These are phyloP conservation scores for Solanum lycopersicoides DNA, from an alignment of 257 asterid species.

Conservation along the genomic window DNA sequence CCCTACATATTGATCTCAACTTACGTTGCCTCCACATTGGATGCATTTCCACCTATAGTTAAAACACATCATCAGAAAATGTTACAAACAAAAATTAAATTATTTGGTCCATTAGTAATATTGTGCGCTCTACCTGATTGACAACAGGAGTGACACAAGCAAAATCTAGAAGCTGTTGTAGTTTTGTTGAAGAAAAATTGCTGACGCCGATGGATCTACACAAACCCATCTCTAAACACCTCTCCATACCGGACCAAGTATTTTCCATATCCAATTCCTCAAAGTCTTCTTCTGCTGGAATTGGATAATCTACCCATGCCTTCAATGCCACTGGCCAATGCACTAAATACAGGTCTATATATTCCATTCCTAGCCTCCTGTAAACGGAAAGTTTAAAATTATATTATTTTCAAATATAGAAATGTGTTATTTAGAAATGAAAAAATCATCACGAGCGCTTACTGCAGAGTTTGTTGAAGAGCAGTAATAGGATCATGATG, in stretches of 20 bases:
- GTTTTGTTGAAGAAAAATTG: conserved; percentile 62
- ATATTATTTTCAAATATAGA: neutral
- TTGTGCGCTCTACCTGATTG: conserved; percentile 36
- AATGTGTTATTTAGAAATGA: neutral
- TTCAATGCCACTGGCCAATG: conserved; percentile 87
- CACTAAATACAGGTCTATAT: conserved; percentile 73
- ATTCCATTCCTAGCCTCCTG: conserved; percentile 69
- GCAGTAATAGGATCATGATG: conserved; percentile 81
- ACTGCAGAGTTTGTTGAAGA: conserved; percentile 54
- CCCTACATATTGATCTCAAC: conserved; percentile 41
- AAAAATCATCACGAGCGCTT: neutral
- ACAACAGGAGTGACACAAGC: conserved; percentile 57
- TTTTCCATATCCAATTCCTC: conserved; percentile 39
- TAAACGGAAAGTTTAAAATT: neutral
- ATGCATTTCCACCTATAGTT: conserved; percentile 76
- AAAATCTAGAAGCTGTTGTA: conserved; percentile 25
- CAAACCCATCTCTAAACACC: conserved; percentile 59
- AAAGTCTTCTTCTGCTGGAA: conserved; percentile 56
- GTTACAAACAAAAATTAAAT: neutral
- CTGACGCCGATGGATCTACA: conserved; percentile 73
- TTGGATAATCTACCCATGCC: conserved; percentile 41
- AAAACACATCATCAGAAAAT: neutral
- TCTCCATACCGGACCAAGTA: conserved; percentile 80
- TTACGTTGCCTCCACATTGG: conserved; percentile 85
- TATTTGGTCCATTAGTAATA: too few species aligned